phyloP scores from a whole-genome alignment of 352 stramenopile genomes.

The Paralagenidium karlingii region DNA sequence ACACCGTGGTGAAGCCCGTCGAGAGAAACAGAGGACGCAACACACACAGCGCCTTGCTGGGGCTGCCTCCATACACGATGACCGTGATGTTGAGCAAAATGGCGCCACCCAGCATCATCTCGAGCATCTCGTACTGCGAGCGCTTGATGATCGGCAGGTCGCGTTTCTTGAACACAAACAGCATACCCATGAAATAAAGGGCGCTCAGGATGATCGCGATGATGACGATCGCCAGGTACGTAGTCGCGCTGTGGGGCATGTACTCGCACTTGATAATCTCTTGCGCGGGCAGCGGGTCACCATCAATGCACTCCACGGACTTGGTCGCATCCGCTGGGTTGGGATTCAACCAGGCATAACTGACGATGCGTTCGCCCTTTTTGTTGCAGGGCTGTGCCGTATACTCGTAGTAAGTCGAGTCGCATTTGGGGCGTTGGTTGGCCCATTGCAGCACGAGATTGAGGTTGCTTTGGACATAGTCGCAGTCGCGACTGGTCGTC shows the following conservation, averaged over 20 bases:
- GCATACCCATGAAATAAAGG: conserved; percentile 5
- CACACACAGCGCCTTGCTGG: conserved; percentile 18
- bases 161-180: conserved; percentile 22
- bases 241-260: conserved; percentile 10
- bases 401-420: conserved; percentile 29
- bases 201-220: conserved; percentile 5
- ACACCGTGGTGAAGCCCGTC: conserved; percentile 28
- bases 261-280: conserved; percentile 25
- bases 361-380: conserved; percentile 9
- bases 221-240: conserved; percentile 8
- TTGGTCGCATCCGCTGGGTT: conserved; percentile 2
- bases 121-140: conserved; percentile 50
- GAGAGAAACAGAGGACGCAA: conserved; percentile 18
- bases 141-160: conserved; percentile 40
- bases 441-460: conserved; percentile 18
- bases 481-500: conserved; percentile 21
- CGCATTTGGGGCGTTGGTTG: conserved; percentile 13
- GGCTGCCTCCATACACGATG: conserved; percentile 25
- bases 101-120: conserved; percentile 31
- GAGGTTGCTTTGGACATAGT: conserved; percentile 12
- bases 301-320: conserved; percentile 17
- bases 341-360: conserved; percentile 23
- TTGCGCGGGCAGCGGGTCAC: background rate
- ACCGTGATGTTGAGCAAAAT: conserved; percentile 26
- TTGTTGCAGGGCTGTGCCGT: conserved; percentile 17